A percentile compares a stretch with the other conserved stretches of the same genome.
phyloP scores from a whole-genome alignment of 352 stramenopile genomes.

The Phytophthora tentaculata region DNA sequence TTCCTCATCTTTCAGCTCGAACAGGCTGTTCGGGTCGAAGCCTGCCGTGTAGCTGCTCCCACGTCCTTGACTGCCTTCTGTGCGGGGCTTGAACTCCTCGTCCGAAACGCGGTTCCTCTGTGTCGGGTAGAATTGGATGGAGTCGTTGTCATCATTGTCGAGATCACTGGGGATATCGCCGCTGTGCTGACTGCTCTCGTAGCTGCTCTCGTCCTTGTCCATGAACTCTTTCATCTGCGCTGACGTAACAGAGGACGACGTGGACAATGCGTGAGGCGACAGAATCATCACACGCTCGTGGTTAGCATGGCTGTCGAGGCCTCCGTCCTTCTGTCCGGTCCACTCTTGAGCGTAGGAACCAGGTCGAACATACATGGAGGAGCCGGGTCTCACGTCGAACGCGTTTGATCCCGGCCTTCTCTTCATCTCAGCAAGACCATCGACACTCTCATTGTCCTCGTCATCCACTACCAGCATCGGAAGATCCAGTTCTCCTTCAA shows the following conservation, averaged over 20 bases:
- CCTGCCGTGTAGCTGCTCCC: conserved; percentile 28
- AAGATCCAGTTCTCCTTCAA: conserved; percentile 28
- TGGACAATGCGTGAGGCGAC: conserved; percentile 36
- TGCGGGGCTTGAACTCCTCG: conserved; percentile 10
- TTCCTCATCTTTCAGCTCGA: conserved; percentile 44
- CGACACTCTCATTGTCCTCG: conserved; percentile 40
- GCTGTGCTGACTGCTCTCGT: conserved; percentile 29
- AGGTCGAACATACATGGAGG: conserved; percentile 25
- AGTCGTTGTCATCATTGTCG: conserved; percentile 37
- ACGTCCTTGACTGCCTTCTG: conserved; percentile 14
- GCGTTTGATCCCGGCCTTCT: conserved; percentile 22
- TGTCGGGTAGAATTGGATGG: conserved; percentile 56
- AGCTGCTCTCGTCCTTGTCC: conserved; percentile 36
- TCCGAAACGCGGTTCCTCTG: conserved; percentile 23
- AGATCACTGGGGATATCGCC: conserved; percentile 26
- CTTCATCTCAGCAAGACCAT: conserved; percentile 40
- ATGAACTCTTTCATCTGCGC: conserved; percentile 37
- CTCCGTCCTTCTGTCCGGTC: conserved; percentile 30
- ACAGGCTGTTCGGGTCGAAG: conserved; percentile 45
- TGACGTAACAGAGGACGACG: conserved; percentile 46
- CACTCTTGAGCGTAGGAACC: conserved; percentile 36
- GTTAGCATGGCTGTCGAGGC: conserved; percentile 29
- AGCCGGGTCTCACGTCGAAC: conserved; percentile 21
- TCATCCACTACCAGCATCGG: conserved; percentile 48
- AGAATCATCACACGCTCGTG: conserved; percentile 36